Base-by-base conservation (phyloP, 441 rosid genomes). In the Manihot esculenta region DNA sequence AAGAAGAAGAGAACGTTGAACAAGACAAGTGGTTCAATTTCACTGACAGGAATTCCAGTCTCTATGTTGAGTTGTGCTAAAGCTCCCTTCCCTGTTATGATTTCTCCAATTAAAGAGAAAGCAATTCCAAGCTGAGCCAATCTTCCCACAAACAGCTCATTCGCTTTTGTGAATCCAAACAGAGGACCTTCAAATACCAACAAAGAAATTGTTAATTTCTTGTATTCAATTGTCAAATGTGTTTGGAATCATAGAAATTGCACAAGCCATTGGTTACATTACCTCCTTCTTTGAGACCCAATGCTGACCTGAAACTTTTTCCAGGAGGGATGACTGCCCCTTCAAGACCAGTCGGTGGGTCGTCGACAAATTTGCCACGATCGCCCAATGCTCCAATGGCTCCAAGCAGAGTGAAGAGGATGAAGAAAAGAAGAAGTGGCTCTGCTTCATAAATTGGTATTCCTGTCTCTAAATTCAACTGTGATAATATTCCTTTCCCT, bases 331-430 rank as follows among this genome's bases (percentile, higher is more conserved):
- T 38, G 42, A 38, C 42, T 38, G 42, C 98, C 49, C 81, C 77
- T 33, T 80, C 92, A 2, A 93, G 45, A 14, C 98, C 98, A 2
- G 96, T 72, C 0, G 91, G 66, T 11, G 88, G 80, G 30, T 93
- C 97, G 56, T 93, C 98, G 9, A 94, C 95, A 70, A 94, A 94
- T 62, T 69, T 62, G 7, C 98, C 98, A 56, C 97, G 85, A 83
- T 94, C 98, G 33, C 98, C 98, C 10, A 91, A 77, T 51, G 95
- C 98, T 73, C 98, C 98, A 42, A 94, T 94, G 74, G 98, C 97
- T 72, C 98, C 98, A 26, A 94, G 89, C 66, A 94, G 71, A 47
- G 98, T 94, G 84, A 94, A 91, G 35, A 94, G 82, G 55, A 94
- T 94, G 84, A 94, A 94, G 90, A 94, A 94, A 17, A 94, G 88